Base-by-base conservation (phyloP, 2,329 filamentous ascomycete genomes). In the Colletotrichum liaoningense region DNA sequence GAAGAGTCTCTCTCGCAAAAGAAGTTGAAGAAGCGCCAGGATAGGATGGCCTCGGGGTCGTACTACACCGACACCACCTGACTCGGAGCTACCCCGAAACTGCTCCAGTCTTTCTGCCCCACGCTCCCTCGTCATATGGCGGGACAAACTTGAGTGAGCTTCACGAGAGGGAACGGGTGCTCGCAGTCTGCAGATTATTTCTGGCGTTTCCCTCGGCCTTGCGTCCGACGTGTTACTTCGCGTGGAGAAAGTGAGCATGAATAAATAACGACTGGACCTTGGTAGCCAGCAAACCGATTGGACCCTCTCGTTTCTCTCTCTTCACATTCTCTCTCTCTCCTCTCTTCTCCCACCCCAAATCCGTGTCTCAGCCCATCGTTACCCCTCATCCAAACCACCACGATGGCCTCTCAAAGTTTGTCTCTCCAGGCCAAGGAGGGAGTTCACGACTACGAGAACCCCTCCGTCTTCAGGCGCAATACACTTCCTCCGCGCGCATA, bases 401-500 rank as follows among this genome's bases (percentile, higher is more conserved):
- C 56, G 58, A 78, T 77, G 76, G 74, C 74, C 57, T 64, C 77
- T 59, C 62, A 74, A 76, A 80, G 79, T 35, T 79, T 85, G 26
- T 28, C 80, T 60, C 79, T 76, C 16, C 82, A 83, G 60, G 79
- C 84, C 73, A 77, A 83, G 62, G 72, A 77, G 35, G 78, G 79
- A 63, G 82, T 77, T 58, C 83, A 85, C 49, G 88, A 90, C 77
- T 89, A 86, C 65, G 80, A 79, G 75, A 88, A 89, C 77, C 84
- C 88, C 75, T 80, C 84, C 24, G 83, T 90, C 70, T 87, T 90
- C 72, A 82, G 88, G 63, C 83, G 88, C 72, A 89, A 90, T 77
- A 84, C 86, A 24, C 84, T 91, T 0, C 86, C 87, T 12, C 80
- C 88, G 1, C 84, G 88, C 42, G 83, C 87, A 28, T 90, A 90